Base-by-base conservation (phyloP, 73 alveolate species). In the Blepharisma japonicum region DNA sequence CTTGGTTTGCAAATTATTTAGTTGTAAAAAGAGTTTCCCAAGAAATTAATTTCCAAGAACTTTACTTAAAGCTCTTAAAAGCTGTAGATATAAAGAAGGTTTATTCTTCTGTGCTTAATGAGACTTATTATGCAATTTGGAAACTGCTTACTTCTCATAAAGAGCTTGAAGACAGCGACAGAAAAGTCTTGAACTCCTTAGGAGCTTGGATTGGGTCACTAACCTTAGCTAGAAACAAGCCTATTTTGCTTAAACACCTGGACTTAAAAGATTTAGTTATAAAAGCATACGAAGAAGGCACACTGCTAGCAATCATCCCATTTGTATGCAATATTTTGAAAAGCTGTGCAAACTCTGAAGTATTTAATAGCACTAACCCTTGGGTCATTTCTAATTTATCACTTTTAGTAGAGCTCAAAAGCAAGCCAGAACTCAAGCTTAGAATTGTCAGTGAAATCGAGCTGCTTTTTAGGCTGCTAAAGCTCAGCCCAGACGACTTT, bases 161-260 rank as follows among this genome's bases (percentile, higher is more conserved):
- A 45, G 46, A 77, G 25, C 87, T 85, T 66, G 94, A 87, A 38
- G 77, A 48, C 45, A 83, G 80, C 46, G 97, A 90, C 50, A 83
- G 85, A 85, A 72, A 67, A 6, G 61, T 71, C 68, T 78, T 95
- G 9, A 83, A 77, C 77, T 92, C 82, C 77, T 83, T 96, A 66
- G 98, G 98, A 6, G 46, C 81, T 46, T 94, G 91, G 87, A 61
- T 96, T 2, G 99, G 99, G 7, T 77, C 81, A 27, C 66, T 92
- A 50, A 96, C 99, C 21, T 81, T 96, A 38, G 89, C 84, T 5
- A 78, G 92, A 68, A 90, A 90, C 68, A 88, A 89, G 82, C 99
- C 99, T 32, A 81, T 96, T 70, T 80, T 92, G 55, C 88, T 89
- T 27, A 90, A 88, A 80, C 94, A 93, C 61, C 70, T 96, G 45